A percentile compares a stretch with the other conserved stretches of the same genome.
These are phyloP conservation scores for Osmanthus fragrans DNA, from an alignment of 257 asterid genomes.

Conservation along the genomic window DNA sequence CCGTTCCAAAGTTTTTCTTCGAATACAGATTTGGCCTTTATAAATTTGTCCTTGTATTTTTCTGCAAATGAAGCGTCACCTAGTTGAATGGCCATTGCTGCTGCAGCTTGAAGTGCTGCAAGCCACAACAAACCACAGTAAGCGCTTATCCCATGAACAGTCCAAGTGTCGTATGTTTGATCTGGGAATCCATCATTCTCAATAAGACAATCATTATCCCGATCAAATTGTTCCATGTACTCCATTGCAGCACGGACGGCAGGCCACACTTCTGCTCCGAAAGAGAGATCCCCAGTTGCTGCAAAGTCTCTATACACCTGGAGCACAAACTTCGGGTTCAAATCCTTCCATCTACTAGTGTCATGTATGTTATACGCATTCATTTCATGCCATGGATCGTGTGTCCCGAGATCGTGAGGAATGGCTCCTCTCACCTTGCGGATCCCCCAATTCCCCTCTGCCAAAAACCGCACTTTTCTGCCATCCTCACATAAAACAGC, in stretches of 20 bases:
- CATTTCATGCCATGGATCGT: slow-evolving; percentile 99
- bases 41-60: slow-evolving; percentile 58
- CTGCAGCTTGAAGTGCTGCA: slow-evolving; percentile 94
- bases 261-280: slow-evolving; percentile 94
- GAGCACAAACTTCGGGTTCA: slow-evolving; percentile 90
- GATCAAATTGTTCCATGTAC: slow-evolving; percentile 97
- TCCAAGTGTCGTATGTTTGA: slow-evolving; percentile 97
- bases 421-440: slow-evolving; percentile 94
- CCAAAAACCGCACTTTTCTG: slow-evolving; percentile 74
- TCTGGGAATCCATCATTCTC: slow-evolving; percentile 98
- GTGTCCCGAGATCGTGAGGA: slow-evolving; percentile 99
- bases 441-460: slow-evolving; percentile 87
- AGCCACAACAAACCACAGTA: slow-evolving; percentile 98
- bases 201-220: slow-evolving; percentile 75
- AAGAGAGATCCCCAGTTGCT: slow-evolving; percentile 85
- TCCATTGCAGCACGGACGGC: slow-evolving; percentile 92
- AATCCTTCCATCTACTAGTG: slow-evolving; percentile 94
- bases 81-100: slow-evolving; percentile 82
- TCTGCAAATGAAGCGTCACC: slow-evolving; percentile 85
- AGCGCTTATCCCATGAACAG: slow-evolving; percentile 92
- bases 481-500: slow-evolving; percentile 81
- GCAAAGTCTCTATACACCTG: slow-evolving; percentile 93
- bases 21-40: slow-evolving; percentile 61
- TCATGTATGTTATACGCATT: slow-evolving; percentile 97
- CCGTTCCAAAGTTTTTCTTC: slow-evolving; percentile 94